These are phyloP conservation scores for Xylaria hypoxylon DNA, from an alignment of 2,329 filamentous ascomycete genomes.

Conservation along the genomic window DNA sequence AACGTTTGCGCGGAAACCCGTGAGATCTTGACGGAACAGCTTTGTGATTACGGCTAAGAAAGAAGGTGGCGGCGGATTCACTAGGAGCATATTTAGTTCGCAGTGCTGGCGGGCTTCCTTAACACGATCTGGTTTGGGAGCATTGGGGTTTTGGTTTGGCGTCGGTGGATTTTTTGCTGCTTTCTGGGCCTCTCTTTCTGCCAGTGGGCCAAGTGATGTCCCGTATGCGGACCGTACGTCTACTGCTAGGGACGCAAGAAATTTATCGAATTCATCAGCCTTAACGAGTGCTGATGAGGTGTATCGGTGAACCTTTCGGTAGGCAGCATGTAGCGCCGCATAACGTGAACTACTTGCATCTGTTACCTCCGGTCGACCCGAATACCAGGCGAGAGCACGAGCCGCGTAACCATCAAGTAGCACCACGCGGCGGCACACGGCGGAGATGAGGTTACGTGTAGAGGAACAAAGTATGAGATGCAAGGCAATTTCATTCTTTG, in stretches of 20 bases:
- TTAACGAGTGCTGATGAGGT: conserved; percentile 66
- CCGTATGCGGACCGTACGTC: conserved; percentile 66
- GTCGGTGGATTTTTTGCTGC: conserved; percentile 60
- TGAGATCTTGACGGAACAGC: conserved; percentile 70
- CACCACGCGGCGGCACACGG: conserved; percentile 72
- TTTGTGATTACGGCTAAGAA: conserved; percentile 72
- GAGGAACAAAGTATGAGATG: conserved; percentile 78
- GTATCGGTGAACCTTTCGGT: conserved; percentile 65
- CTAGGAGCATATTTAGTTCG: conserved; percentile 66
- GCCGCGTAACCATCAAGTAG: conserved; percentile 65
- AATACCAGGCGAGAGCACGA: conserved; percentile 64
- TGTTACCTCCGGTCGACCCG: conserved; percentile 56
- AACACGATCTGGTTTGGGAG: conserved; percentile 52
- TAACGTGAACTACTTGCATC: conserved; percentile 60
- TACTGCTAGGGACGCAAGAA: conserved; percentile 63
- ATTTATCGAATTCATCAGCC: conserved; percentile 70
- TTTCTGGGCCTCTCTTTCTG: conserved; percentile 59
- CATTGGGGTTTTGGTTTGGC: conserved; percentile 51
- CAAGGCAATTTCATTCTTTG: conserved; percentile 67
- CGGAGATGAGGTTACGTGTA: conserved; percentile 77
- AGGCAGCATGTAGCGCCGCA: conserved; percentile 67
- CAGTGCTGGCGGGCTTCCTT: conserved; percentile 58
- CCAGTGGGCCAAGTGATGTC: conserved; percentile 58
- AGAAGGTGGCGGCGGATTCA: conserved; percentile 57
- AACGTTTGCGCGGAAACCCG: conserved; percentile 67